Percentiles rank a stretch among this genome's conserved stretches.
Conservation (phyloP, 345 rosid genomes). For the Barbarea vulgaris region DNA sequence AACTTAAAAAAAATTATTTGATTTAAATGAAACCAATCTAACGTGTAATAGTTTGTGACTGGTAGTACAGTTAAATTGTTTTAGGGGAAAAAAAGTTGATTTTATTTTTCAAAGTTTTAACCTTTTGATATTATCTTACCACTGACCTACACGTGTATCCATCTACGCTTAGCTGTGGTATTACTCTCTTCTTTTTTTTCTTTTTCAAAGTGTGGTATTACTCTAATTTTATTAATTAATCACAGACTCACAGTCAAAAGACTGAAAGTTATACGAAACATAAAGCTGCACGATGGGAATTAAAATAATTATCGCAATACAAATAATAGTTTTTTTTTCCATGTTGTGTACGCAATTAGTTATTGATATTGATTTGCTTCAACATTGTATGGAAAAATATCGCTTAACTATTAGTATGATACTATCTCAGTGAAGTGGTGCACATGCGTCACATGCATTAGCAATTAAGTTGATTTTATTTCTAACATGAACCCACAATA, state of each 20-base stretch:
- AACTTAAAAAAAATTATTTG: no score
- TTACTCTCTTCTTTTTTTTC: no score
- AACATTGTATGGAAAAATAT: background rate
- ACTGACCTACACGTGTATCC: background rate
- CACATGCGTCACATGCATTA: slow-evolving; percentile 45
- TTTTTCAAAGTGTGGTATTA: slow-evolving; percentile 17
- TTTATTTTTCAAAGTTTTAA: background rate
- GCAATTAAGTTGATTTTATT: slow-evolving; percentile 31
- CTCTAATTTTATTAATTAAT: background rate
- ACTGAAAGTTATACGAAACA: background rate
- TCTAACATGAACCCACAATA: background rate
- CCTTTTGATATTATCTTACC: slow-evolving; percentile 1
- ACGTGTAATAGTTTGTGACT: background rate
- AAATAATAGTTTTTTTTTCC: background rate
- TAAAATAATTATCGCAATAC: slow-evolving; percentile 3
- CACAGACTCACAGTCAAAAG: slow-evolving; percentile 22
- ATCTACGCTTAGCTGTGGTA: background rate
- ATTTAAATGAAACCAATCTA: background rate
- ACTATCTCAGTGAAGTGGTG: slow-evolving; percentile 27
- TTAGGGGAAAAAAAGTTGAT: background rate
- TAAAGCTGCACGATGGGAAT: slow-evolving; percentile 33
- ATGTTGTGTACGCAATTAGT: background rate
- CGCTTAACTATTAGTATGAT: slow-evolving; percentile 10
- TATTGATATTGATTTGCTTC: background rate
- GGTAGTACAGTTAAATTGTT: background rate